phyloP scores from a whole-genome alignment of 177 flowering plant species.

The Telopea speciosissima region DNA sequence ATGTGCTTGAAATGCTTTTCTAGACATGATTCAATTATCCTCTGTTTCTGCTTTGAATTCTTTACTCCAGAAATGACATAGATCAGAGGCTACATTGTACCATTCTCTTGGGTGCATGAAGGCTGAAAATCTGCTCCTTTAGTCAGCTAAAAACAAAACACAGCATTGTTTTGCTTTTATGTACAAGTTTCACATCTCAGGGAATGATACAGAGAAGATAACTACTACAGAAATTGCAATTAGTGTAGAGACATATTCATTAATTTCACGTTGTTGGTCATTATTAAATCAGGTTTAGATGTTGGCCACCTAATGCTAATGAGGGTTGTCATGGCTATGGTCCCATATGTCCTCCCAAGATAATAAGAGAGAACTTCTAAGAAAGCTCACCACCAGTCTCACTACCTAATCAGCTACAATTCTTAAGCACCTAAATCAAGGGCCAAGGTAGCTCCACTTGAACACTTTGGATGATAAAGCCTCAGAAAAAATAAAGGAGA shows the following conservation, averaged over 20 bases:
- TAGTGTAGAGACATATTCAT: slow-evolving; percentile 20
- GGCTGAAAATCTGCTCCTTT: slow-evolving; percentile 8
- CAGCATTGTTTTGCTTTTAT: slow-evolving; percentile 6
- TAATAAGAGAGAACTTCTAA: not conserved
- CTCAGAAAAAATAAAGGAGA: slow-evolving; percentile 15
- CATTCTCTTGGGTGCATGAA: not conserved
- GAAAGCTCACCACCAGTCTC: not conserved
- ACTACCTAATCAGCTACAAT: slow-evolving; percentile 16
- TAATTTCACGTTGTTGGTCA: slow-evolving; percentile 15
- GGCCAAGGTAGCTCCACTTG: slow-evolving; percentile 11
- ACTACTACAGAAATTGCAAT: slow-evolving; percentile 17
- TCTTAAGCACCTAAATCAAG: slow-evolving; percentile 3
- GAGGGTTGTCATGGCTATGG: slow-evolving; percentile 7
- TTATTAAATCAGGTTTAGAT: slow-evolving; percentile 19
- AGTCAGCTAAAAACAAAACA: slow-evolving; percentile 8
- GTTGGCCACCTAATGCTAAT: slow-evolving; percentile 35
- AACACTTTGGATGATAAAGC: slow-evolving; percentile 16
- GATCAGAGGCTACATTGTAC: not conserved
- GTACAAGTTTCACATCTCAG: slow-evolving; percentile 16
- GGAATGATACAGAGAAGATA: slow-evolving; percentile 25
- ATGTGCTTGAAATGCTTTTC: not conserved
- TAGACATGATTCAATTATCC: not conserved
- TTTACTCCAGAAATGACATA: not conserved
- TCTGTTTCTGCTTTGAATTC: not conserved
- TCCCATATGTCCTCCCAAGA: slow-evolving; percentile 16